Base-by-base conservation (phyloP, 106 monocot genomes). In the Phalaenopsis aphrodite region DNA sequence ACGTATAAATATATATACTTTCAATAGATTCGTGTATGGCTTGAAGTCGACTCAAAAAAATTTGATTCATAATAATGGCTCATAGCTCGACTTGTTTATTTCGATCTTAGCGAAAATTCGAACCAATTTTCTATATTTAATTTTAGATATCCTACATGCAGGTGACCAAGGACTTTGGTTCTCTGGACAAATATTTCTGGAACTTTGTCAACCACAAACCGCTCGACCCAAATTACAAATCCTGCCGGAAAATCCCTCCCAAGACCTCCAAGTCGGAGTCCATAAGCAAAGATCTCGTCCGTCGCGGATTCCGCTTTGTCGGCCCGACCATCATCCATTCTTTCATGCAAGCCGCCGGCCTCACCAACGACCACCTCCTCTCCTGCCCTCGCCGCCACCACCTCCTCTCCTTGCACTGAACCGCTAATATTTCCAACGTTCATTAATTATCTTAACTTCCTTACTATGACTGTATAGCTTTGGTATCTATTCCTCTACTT, bases 331-430 rank as follows among this genome's bases (percentile, higher is more conserved):
- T 93, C 82, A 65, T 93, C 18, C 93, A 93, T 79, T 93, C 89
- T 66, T 93, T 96, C 93, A 96, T 96, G 93, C 95, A 96, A 75
- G 91, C 93, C 15, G 93, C 88, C 72, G 95, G 95, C 8, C 83
- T 96, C 64, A 91, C 93, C 79, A 93, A 93, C 78, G 95, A 93
- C 80, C 95, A 96, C 83, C 80, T 96, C 77, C 16, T 88, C 82
- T 85, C 89, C 18, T 96, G 95, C 85, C 85, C 87, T 17, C 91
- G 91, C 80, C 95, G 88, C 83, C 76, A 42, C 84, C 61, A 75
- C 14, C 87, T 87, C 87, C 82, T 92, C 72, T 41, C 80, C 77
- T n/a, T 77, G 71, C 37, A 75, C 65, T 81, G 76, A 81, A 42
- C 75, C 36, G n/a, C 52, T 15, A 52, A 52, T 52, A 10, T 52